Evolutionary conservation across 2,329 filamentous ascomycete genomes (phyloP).

Genomic region (Basipetospora sp.): DNA sequence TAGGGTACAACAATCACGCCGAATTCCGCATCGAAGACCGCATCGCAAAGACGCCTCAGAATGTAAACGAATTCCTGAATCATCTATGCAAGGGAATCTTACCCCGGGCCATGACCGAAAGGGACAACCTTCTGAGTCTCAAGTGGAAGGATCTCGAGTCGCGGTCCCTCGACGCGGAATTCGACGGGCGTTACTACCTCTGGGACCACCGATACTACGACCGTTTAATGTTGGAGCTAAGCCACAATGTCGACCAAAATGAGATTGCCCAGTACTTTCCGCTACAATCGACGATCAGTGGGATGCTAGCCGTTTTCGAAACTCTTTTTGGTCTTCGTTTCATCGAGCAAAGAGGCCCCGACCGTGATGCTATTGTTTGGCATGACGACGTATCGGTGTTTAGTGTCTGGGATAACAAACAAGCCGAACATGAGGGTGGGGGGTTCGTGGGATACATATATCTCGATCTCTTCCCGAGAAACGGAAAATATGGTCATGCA

Average conservation of each 20-base stretch:
- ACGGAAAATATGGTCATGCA: conserved; percentile 72
- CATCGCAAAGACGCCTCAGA: conserved; percentile 67
- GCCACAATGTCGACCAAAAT: conserved; percentile 66
- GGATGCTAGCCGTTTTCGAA: conserved; percentile 75
- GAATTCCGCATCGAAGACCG: conserved; percentile 65
- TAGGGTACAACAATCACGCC: conserved; percentile 66
- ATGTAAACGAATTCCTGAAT: conserved; percentile 56
- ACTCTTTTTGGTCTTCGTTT: conserved; percentile 68
- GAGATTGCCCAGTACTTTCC: conserved; percentile 77
- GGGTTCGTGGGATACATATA: conserved; percentile 72
- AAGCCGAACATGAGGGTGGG: conserved; percentile 50
- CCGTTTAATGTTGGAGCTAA: conserved; percentile 63
- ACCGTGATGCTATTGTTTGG: conserved; percentile 60
- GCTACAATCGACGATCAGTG: conserved; percentile 54
- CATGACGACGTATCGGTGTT: conserved; percentile 73
- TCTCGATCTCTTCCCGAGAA: conserved; percentile 64
- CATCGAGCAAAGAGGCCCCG: conserved; percentile 52
- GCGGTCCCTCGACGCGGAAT: conserved; percentile 35
- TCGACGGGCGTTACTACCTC: conserved; percentile 60
- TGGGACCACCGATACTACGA: conserved; percentile 77
- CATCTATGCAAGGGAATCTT: conserved; percentile 54
- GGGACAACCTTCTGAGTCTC: conserved; percentile 52
- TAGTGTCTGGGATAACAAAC: conserved; percentile 71
- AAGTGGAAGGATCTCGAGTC: conserved; percentile 56
- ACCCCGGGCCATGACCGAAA: conserved; percentile 57